Evolutionary conservation across 306 rosid genomes (phyloP), one percentile per base, ranked within the genome.

Genomic region (Rosa persica): DNA sequence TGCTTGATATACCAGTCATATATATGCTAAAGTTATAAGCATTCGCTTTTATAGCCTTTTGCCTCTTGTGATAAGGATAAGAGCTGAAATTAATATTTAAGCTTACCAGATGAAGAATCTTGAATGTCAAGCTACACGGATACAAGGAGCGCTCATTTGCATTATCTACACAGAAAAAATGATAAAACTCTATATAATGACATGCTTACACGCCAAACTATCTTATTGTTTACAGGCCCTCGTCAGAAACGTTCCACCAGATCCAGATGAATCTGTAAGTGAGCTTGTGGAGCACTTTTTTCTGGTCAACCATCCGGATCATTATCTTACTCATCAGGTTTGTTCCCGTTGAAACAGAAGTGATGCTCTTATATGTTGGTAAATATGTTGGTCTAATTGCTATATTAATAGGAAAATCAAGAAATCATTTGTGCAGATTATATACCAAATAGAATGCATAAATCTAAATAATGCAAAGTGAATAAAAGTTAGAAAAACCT

Each of bases 291-390:
- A 95, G 85, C 98, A 95, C 84, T 95, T 93, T 84, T 95, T 95
- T 73, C 91, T 89, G 61, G 99, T 91, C 85, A 95, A 95, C 75
- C 99, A 95, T 93, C 92, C 97, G 1, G 92, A 93, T 78, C 88
- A 84, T 86, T 93, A 93, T 91, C 98, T 95, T 65, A 95, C 97
- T 23, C 92, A 95, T 82, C 99, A 95, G 98, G 99, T 95, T 76
- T 73, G 85, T 73, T 83, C 73, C 69, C 25, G 2, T 81, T 70
- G 16, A 39, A 66, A 51, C 22, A 19, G 69, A 39, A 67, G 19
- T 1, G 49, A 19, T 60, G 4, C 60, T 46, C 65, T 60, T 47
- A 30, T 68, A 30, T 1, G 34, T 30, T 30, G 34, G 34, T 30
- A 30, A 30, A 30, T 30, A 30, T 30, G 34, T 30, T 30, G 34